Conservation (phyloP, 1,284 basidiomycete species). For the Rhodotorula sp. region DNA sequence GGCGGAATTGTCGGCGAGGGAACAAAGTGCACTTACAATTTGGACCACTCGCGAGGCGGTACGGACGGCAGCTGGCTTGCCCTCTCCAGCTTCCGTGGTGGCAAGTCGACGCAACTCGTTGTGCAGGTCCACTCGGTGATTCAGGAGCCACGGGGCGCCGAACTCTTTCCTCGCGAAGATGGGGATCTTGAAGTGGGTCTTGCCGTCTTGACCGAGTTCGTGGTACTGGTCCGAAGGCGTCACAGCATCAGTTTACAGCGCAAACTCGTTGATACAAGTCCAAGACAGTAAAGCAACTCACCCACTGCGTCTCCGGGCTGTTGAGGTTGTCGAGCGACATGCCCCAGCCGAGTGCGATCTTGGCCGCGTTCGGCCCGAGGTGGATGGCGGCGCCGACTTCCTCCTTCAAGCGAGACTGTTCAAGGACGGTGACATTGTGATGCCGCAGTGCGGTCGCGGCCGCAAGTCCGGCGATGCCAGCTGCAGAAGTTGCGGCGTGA, state of each 20-base stretch:
- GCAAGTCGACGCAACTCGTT: slow-evolving; percentile 44
- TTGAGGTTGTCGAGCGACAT: slow-evolving; percentile 18
- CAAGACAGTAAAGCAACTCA: neutral
- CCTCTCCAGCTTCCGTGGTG: slow-evolving; percentile 34
- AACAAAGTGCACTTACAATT: slow-evolving; percentile 15
- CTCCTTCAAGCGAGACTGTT: slow-evolving; percentile 36
- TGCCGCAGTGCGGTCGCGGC: slow-evolving; percentile 41
- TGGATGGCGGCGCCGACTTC: slow-evolving; percentile 47
- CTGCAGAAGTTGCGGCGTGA: slow-evolving; percentile 4
- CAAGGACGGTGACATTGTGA: slow-evolving; percentile 44
- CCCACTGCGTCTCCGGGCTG: slow-evolving; percentile 8
- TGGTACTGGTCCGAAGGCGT: slow-evolving; percentile 6
- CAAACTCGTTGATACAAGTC: neutral
- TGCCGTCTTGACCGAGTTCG: slow-evolving; percentile 19
- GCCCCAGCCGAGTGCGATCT: slow-evolving; percentile 29
- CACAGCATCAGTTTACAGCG: neutral
- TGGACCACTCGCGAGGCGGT: slow-evolving; percentile 29
- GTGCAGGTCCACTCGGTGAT: slow-evolving; percentile 48
- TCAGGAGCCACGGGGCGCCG: slow-evolving; percentile 44
- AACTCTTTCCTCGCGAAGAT: slow-evolving; percentile 32
- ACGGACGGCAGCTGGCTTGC: slow-evolving; percentile 30
- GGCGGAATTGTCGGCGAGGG: neutral
- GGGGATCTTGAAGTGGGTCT: slow-evolving; percentile 17
- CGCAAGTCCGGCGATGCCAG: slow-evolving; percentile 44
- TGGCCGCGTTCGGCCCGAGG: slow-evolving; percentile 43